Base-by-base conservation (phyloP, 164 flowering plant genomes). In the Vitis riparia region DNA sequence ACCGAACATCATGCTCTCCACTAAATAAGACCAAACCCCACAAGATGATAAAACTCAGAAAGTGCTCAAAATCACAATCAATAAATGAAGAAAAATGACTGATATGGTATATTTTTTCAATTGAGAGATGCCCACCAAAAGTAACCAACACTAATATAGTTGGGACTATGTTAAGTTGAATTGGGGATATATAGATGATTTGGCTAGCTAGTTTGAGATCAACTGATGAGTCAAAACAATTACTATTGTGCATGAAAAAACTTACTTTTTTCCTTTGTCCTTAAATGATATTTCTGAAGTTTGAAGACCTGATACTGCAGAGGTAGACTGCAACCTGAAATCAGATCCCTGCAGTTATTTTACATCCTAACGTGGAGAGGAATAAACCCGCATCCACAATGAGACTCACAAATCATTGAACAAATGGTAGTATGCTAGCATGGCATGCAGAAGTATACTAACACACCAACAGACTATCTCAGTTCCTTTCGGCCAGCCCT, bases 1-100 rank as follows among this genome's bases (percentile, higher is more conserved):
- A 84, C 5, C 91, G 86, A 70, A 72, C 59, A 72, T 88, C 97
- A 68, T 65, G 68, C 3, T 73, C 74, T 64, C 79, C 81, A 44
- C 89, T 84, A 55, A 77, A 82, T n/a, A 51, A 3, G 14, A 67
- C 66, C n/a, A 29, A 23, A 23, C 37, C 11, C 11, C 44, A 23
- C 11, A 59, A 59, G 15, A 23, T 8, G 15, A 19, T 37, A 37
- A 37, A 37, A 6, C 8, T 37, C 44, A 50, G 9, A 30, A 14
- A 29, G 8, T 61, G 50, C 44, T 55, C 9, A 32, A 48, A 19
- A 9, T 6, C 9, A 13, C 14, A 53, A 5, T 53, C 14, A 56
- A 56, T 27, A 23, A 27, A 23, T 23, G 0, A 19, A 37, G 27
- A 23, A 59, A 11, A 8, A 11, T 27, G 6, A 27, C 56, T 14